Base-by-base conservation (phyloP, 2,329 filamentous ascomycete species). In the Penicillium sp. region DNA sequence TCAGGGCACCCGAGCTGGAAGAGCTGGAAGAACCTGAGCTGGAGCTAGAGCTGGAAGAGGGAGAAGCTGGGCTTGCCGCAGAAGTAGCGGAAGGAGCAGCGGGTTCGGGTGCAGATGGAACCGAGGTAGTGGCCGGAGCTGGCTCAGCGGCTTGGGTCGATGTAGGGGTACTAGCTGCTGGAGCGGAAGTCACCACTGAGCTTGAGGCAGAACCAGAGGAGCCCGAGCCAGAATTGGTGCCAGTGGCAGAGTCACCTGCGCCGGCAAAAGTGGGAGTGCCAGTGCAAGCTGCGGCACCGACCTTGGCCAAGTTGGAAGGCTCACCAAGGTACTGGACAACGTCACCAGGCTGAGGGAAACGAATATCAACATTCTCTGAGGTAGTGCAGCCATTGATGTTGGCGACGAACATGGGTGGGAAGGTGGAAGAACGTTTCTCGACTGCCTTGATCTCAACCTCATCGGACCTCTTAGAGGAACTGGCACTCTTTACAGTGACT, bases 381-480 rank as follows among this genome's bases (percentile, higher is more conserved):
- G 85, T 88, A 0, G 49, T 67, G 74, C 88, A 91, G 40, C 73
- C 74, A 54, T 81, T 80, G 56, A 92, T 76, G 74, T 94, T 95
- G 65, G 89, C 87, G 1, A 87, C 81, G 51, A 92, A 87, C 84
- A 95, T 88, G 54, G 86, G 78, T 0, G 91, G 90, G 12, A 95
- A 86, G 0, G 75, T 71, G 37, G 83, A 70, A 23, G 83, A 72
- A 58, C 87, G 82, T 61, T 83, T 83, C 1, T 78, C 73, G 53
- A 84, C 22, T 4, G 22, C 40, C 3, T 64, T 59, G 27, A 59
- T 59, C 51, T 64, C 54, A 3, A 67, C 68, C 6, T 47, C 43
- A 15, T 64, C 61, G 9, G 49, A 51, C 26, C 77, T 70, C 68
- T 85, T 82, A 51, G 73, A 70, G 1, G 77, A 73, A 22, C 41